Percentiles rank a stretch among this genome's conserved stretches.
These are phyloP conservation scores for Colletotrichum gigasporum DNA, from an alignment of 2,329 filamentous ascomycete genomes.

Conservation along the genomic window DNA sequence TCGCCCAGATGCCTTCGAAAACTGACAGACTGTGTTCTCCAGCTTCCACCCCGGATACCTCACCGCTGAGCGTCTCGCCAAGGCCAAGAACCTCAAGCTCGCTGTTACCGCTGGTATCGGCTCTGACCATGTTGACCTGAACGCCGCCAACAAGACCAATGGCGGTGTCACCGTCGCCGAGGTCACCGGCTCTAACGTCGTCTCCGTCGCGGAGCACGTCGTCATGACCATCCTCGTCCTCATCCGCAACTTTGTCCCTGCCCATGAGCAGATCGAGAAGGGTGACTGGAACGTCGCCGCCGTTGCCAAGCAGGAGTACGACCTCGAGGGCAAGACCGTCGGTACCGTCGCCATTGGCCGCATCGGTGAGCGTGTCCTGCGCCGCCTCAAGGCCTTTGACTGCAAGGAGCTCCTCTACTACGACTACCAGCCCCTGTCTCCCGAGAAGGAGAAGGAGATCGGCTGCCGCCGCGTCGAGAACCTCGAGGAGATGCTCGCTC, in stretches of 20 bases:
- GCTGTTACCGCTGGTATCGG: slow-evolving; percentile 97
- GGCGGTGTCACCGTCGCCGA: slow-evolving; percentile 97
- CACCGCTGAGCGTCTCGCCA: slow-evolving; percentile 92
- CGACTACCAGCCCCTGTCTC: slow-evolving; percentile 93
- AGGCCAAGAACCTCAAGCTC: slow-evolving; percentile 99
- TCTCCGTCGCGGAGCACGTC: slow-evolving; percentile 98
- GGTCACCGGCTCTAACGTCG: slow-evolving; percentile 97
- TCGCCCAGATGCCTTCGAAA: not conserved
- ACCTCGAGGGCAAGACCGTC: slow-evolving; percentile 96
- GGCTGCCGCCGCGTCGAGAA: slow-evolving; percentile 88
- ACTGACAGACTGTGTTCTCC: slow-evolving; percentile 17
- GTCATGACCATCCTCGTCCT: slow-evolving; percentile 98
- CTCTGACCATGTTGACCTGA: slow-evolving; percentile 96
- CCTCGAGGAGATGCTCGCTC: slow-evolving; percentile 91
- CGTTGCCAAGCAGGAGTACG: slow-evolving; percentile 98
- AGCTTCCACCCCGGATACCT: slow-evolving; percentile 99
- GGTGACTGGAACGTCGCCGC: slow-evolving; percentile 97
- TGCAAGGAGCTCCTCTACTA: slow-evolving; percentile 99
- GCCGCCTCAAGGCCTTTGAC: slow-evolving; percentile 95
- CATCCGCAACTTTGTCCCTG: slow-evolving; percentile 97
- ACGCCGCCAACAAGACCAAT: slow-evolving; percentile 98
- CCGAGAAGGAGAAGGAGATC: slow-evolving; percentile 94
- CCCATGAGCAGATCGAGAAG: slow-evolving; percentile 88
- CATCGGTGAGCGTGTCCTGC: slow-evolving; percentile 97
- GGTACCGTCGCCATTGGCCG: slow-evolving; percentile 97